phyloP scores from a whole-genome alignment of 306 rosid species.

The Myrica gale region DNA sequence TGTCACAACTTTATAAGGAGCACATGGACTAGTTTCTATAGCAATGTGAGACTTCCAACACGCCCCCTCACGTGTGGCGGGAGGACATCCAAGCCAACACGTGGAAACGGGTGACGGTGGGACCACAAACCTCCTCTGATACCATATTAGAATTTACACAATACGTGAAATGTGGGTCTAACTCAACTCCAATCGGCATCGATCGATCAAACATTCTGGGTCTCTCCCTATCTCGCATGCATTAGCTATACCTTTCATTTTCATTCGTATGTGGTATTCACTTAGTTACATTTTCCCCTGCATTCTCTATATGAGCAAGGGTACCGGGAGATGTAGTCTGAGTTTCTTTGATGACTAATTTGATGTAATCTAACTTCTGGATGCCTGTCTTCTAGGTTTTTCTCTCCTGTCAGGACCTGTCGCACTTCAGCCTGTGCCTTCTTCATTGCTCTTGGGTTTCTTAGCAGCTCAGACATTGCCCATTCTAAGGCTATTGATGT shows the following conservation, averaged over 20 bases:
- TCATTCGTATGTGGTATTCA: background rate
- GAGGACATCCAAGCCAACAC: too few species aligned
- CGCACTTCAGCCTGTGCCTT: constrained; percentile 39
- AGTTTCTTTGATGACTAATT: constrained; percentile 32
- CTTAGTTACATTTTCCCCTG: constrained; percentile 22
- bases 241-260: too few species aligned
- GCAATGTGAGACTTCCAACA: too few species aligned
- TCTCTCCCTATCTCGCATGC: too few species aligned
- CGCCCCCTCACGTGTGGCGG: too few species aligned
- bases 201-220: too few species aligned
- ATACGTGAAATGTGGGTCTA: accelerated
- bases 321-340: constrained; percentile 29
- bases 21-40: too few species aligned
- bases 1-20: too few species aligned
- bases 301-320: constrained; percentile 29
- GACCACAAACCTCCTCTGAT: accelerated
- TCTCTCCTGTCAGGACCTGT: constrained; percentile 22
- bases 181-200: accelerated
- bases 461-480: constrained; percentile 42
- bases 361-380: constrained; percentile 7
- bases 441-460: constrained; percentile 39
- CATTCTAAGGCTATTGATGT: constrained; percentile 30
- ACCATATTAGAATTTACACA: too few species aligned
- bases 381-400: background rate
- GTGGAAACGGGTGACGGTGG: too few species aligned